Evolutionary conservation across 2,329 filamentous ascomycete species (phyloP).

Genomic region (Aspergillus versicolor): DNA sequence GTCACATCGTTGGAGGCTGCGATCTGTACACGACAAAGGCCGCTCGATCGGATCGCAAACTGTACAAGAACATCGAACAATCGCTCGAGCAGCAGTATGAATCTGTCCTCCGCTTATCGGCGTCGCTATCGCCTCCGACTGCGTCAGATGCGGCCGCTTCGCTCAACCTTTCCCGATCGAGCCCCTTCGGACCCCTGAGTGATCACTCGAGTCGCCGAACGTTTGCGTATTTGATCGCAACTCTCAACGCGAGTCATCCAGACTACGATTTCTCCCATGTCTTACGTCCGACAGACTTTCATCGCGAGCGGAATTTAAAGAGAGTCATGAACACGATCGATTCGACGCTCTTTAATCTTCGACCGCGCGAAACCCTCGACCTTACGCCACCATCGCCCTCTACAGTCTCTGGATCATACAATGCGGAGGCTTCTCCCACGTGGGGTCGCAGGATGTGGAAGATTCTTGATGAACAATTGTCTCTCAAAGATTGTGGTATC

Average conservation of each 20-base stretch:
- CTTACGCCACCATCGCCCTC: slow-evolving; percentile 42
- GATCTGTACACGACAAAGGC: slow-evolving; percentile 98
- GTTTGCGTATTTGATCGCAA: slow-evolving; percentile 95
- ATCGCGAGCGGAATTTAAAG: slow-evolving; percentile 75
- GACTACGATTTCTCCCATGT: slow-evolving; percentile 98
- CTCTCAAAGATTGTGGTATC: slow-evolving; percentile 79
- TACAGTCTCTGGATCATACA: slow-evolving; percentile 48
- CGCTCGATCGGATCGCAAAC: slow-evolving; percentile 90
- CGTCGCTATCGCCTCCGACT: slow-evolving; percentile 81
- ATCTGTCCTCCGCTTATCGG: slow-evolving; percentile 79
- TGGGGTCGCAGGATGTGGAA: slow-evolving; percentile 94
- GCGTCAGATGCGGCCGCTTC: slow-evolving; percentile 65
- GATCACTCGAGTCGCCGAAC: slow-evolving; percentile 86
- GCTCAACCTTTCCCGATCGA: slow-evolving; percentile 78
- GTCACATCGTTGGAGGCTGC: slow-evolving; percentile 87
- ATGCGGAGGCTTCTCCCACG: slow-evolving; percentile 55
- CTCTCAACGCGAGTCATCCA: slow-evolving; percentile 89
- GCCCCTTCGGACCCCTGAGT: slow-evolving; percentile 86
- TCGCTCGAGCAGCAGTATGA: slow-evolving; percentile 90
- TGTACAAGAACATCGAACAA: slow-evolving; percentile 93
- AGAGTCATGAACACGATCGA: slow-evolving; percentile 85
- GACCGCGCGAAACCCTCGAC: slow-evolving; percentile 57
- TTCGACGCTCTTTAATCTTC: slow-evolving; percentile 80
- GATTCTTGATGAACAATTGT: slow-evolving; percentile 92
- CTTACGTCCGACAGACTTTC: slow-evolving; percentile 84